Evolutionary conservation across 2,329 filamentous ascomycete species (phyloP).

Genomic region (Aureobasidium sp.): DNA sequence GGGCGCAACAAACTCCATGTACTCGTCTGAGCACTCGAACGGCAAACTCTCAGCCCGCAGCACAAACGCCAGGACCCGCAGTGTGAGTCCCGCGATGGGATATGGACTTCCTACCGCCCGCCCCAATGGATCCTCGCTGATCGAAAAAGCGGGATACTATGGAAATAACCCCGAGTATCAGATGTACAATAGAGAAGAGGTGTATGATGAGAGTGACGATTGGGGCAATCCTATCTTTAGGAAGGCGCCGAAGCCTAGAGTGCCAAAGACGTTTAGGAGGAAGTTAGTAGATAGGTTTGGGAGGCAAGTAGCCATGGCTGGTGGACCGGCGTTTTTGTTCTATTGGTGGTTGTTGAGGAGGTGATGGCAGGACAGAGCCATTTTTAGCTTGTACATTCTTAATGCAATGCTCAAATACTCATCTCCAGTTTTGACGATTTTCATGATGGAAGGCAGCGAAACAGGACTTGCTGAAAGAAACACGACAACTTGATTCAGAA

Average conservation of each 20-base stretch:
- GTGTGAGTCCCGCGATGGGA: slow-evolving; percentile 31
- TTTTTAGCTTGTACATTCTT: neutral
- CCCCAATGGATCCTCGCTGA: slow-evolving; percentile 28
- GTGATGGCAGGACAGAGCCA: neutral
- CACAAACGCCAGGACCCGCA: slow-evolving; percentile 30
- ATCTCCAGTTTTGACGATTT: neutral
- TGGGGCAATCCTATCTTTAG: slow-evolving; percentile 25
- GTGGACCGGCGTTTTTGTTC: slow-evolving; percentile 55
- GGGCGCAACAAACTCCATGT: slow-evolving; percentile 26
- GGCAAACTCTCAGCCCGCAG: slow-evolving; percentile 25
- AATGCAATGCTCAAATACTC: too few species aligned
- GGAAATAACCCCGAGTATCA: slow-evolving; percentile 19
- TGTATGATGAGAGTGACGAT: slow-evolving; percentile 27
- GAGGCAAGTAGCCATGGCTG: slow-evolving; percentile 55
- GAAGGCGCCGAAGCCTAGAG: slow-evolving; percentile 22
- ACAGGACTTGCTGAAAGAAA: neutral
- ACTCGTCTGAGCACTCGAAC: slow-evolving; percentile 21
- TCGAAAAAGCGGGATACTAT: slow-evolving; percentile 39
- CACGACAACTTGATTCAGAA: neutral
- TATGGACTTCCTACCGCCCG: slow-evolving; percentile 26
- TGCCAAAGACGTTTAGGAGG: slow-evolving; percentile 33
- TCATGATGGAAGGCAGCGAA: too few species aligned
- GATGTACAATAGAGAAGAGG: slow-evolving; percentile 20
- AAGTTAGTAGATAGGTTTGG: slow-evolving; percentile 55
- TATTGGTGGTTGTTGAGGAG: slow-evolving; percentile 60